Percentiles rank a stretch among this genome's conserved stretches.
These are phyloP conservation scores for Aspergillus sclerotioniger DNA, from an alignment of 495 filamentous ascomycete genomes.

Conservation along the genomic window DNA sequence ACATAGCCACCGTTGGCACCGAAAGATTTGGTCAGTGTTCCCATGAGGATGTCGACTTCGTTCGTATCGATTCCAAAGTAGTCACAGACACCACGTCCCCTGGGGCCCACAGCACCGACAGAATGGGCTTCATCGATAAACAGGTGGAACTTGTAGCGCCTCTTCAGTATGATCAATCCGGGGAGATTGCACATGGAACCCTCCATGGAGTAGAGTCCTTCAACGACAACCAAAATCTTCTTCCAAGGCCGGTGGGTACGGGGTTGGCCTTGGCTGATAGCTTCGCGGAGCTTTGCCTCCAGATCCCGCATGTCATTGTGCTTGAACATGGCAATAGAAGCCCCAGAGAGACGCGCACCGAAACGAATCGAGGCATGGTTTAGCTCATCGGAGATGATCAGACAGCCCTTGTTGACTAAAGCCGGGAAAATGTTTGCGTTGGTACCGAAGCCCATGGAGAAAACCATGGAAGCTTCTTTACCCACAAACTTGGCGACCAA, in stretches of 20 bases:
- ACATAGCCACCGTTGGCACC: constrained; percentile 97
- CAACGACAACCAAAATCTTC: constrained; percentile 95
- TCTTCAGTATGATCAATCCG: constrained; percentile 78
- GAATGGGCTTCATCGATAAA: constrained; percentile 98
- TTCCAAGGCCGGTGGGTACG: constrained; percentile 97
- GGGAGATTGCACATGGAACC: constrained; percentile 97
- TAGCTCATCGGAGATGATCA: constrained; percentile 94
- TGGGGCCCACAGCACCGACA: constrained; percentile 86
- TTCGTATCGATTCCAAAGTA: constrained; percentile 88
- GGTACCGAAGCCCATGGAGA: constrained; percentile 97
- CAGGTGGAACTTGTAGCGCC: constrained; percentile 92
- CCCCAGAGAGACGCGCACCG: constrained; percentile 88
- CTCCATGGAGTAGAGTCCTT: constrained; percentile 98
- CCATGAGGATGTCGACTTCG: constrained; percentile 96
- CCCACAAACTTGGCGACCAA: constrained; percentile 88
- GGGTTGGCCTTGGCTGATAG: constrained; percentile 93
- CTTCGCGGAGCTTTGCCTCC: constrained; percentile 79
- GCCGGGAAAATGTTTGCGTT: constrained; percentile 90
- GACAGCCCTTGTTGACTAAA: constrained; percentile 83
- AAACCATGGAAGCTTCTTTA: constrained; percentile 91
- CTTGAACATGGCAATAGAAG: constrained; percentile 92
- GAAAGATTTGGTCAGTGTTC: constrained; percentile 96
- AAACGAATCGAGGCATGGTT: constrained; percentile 98
- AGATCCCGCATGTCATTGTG: constrained; percentile 93
- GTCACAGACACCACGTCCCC: constrained; percentile 90